Conservation (phyloP, 1,284 basidiomycete genomes). For the Cryptococcus neoformans region DNA sequence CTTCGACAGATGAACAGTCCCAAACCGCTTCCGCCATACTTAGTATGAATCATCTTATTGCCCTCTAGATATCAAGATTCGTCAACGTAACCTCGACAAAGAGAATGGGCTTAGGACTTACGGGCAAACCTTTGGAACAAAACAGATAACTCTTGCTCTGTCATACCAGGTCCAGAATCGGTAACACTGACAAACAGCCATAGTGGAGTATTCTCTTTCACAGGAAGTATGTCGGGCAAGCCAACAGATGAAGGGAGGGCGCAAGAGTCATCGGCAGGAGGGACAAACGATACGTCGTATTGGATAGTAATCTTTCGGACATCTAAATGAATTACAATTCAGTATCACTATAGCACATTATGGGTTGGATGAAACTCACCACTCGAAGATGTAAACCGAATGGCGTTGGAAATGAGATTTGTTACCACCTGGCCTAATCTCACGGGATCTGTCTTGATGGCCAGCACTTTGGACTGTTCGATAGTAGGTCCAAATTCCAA, state of each 20-base stretch:
- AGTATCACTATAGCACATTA: neutral
- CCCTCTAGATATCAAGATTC: constrained; percentile 17
- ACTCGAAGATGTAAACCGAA: constrained; percentile 31
- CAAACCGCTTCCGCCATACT: constrained; percentile 47
- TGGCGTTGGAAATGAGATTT: constrained; percentile 38
- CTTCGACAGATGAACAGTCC: constrained; percentile 47
- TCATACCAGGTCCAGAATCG: constrained; percentile 49
- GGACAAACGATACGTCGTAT: constrained; percentile 36
- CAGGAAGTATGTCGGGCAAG: constrained; percentile 12
- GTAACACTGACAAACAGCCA: constrained; percentile 41
- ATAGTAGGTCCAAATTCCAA: constrained; percentile 33
- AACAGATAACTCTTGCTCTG: constrained; percentile 33
- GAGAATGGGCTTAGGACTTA: constrained; percentile 10
- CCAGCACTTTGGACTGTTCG: constrained; percentile 17
- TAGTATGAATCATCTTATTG: constrained; percentile 47
- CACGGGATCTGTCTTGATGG: constrained; percentile 46
- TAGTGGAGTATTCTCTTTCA: constrained; percentile 31
- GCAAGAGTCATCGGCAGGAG: constrained; percentile 33
- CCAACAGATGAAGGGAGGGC: constrained; percentile 22
- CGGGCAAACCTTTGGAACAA: constrained; percentile 46
- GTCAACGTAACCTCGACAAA: neutral
- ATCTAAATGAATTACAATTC: constrained; percentile 2
- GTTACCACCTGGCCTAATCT: constrained; percentile 46
- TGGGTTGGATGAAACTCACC: constrained; percentile 2
- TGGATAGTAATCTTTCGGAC: constrained; percentile 31